phyloP scores from a whole-genome alignment of 768 basidiomycete genomes.

The Pulveroboletus sp. region DNA sequence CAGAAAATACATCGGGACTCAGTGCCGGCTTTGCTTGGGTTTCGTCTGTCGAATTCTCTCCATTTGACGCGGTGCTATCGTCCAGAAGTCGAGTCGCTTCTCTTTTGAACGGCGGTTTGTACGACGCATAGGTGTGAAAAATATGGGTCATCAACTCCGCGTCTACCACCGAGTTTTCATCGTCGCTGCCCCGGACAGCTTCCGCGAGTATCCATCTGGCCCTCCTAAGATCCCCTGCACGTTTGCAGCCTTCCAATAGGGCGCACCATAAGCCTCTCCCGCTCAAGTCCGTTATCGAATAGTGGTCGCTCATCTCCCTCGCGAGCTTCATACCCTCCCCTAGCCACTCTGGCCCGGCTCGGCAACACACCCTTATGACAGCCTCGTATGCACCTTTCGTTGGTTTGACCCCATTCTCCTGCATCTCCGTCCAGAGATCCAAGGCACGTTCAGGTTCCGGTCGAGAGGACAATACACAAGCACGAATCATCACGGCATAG shows the following conservation, averaged over 20 bases:
- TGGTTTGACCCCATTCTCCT: slow-evolving; percentile 61
- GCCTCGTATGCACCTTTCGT: slow-evolving; percentile 73
- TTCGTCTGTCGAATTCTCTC: slow-evolving; percentile 4
- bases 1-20: background rate
- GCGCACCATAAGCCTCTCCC: slow-evolving; percentile 70
- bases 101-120: slow-evolving; percentile 64
- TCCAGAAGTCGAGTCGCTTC: slow-evolving; percentile 42
- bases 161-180: slow-evolving; percentile 39
- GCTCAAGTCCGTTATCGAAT: slow-evolving; percentile 32
- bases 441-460: slow-evolving; percentile 88
- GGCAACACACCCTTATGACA: slow-evolving; percentile 74
- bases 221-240: slow-evolving; percentile 75
- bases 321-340: slow-evolving; percentile 81
- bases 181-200: slow-evolving; percentile 37
- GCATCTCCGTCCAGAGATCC: slow-evolving; percentile 94
- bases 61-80: background rate
- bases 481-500: slow-evolving; percentile 83
- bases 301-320: slow-evolving; percentile 78
- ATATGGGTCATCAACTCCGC: slow-evolving; percentile 76
- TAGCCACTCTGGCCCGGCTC: slow-evolving; percentile 62
- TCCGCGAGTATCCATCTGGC: slow-evolving; percentile 91
- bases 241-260: slow-evolving; percentile 85
- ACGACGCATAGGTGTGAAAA: slow-evolving; percentile 84
- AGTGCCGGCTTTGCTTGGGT: background rate
- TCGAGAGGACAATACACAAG: slow-evolving; percentile 59